A percentile compares a stretch with the other conserved stretches of the same genome.
phyloP scores from a whole-genome alignment of 1,284 basidiomycete genomes.

The Malassezia brasiliensis region DNA sequence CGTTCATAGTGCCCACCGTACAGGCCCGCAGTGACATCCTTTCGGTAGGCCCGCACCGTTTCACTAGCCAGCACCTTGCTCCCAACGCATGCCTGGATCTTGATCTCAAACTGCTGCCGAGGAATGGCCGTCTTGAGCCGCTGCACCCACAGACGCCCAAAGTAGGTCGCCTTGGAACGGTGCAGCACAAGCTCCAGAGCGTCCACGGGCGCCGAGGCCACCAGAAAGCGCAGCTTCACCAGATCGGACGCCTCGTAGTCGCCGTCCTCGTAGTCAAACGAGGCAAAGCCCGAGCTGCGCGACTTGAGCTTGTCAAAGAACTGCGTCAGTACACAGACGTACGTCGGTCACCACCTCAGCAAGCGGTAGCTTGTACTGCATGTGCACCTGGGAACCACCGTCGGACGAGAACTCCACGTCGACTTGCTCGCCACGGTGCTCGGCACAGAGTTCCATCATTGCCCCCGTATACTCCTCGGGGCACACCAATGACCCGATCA shows the following conservation, averaged over 20 bases:
- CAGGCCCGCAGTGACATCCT: conserved; percentile 87
- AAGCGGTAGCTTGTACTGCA: conserved; percentile 40
- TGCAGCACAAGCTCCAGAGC: conserved; percentile 42
- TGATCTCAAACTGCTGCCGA: conserved; percentile 80
- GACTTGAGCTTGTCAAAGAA: conserved; percentile 48
- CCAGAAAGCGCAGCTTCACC: conserved; percentile 36
- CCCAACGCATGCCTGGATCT: conserved; percentile 57
- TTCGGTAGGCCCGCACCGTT: conserved; percentile 50
- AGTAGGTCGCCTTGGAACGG: conserved; percentile 30
- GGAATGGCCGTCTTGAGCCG: conserved; percentile 55
- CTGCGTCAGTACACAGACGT: conserved; percentile 11
- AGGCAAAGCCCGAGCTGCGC: conserved; percentile 42
- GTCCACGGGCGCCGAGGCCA: conserved; percentile 37
- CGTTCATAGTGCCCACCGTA: conserved; percentile 62
- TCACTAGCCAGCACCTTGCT: conserved; percentile 80
- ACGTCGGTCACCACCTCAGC: conserved; percentile 44
- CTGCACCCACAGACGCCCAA: conserved; percentile 31
- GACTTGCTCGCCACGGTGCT: conserved; percentile 43
- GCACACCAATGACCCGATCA: conserved; percentile 34
- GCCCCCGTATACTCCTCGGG: conserved; percentile 45
- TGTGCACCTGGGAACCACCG: conserved; percentile 23
- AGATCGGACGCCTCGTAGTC: conserved; percentile 36
- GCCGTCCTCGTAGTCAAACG: conserved; percentile 40
- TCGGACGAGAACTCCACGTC: conserved; percentile 21
- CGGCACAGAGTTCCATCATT: conserved; percentile 46